phyloP scores from a whole-genome alignment of 2,329 filamentous ascomycete species.

The Nigrospora oryzae region DNA sequence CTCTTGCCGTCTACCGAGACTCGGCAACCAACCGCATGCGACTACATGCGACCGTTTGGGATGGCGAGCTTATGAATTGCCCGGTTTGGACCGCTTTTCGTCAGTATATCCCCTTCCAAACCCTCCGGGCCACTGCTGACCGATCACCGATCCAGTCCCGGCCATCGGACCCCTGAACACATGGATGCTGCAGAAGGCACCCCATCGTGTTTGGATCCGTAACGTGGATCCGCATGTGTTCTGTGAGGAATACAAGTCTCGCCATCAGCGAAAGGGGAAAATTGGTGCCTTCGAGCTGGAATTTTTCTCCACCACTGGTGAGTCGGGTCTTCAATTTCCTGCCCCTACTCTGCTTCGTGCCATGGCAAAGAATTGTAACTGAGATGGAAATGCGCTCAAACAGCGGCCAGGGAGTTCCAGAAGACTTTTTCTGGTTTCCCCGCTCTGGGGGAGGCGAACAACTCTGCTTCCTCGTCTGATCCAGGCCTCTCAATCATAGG shows the following conservation, averaged over 20 bases:
- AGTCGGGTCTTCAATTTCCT: too few relatives aligned
- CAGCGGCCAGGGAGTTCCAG: too few relatives aligned
- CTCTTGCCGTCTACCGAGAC: constrained; percentile 46
- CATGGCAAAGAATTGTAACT: too few relatives aligned
- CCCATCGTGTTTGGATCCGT: constrained; percentile 39
- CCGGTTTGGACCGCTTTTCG: constrained; percentile 59
- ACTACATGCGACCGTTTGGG: constrained; percentile 47
- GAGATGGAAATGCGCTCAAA: too few relatives aligned
- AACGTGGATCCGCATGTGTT: constrained; percentile 53
- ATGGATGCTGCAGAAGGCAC: constrained; percentile 39
- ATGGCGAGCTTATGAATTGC: constrained; percentile 43
- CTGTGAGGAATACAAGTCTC: constrained; percentile 44
- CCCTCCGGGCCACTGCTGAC: not conserved
- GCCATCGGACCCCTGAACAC: not conserved
- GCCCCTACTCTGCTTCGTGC: too few relatives aligned
- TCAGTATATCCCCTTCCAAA: constrained; percentile 20
- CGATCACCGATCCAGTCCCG: not conserved
- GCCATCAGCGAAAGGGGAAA: constrained; percentile 39
- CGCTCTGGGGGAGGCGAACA: too few relatives aligned
- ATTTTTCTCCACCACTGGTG: constrained; percentile 19
- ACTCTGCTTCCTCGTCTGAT: too few relatives aligned
- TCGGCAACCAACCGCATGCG: constrained; percentile 36
- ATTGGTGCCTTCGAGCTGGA: constrained; percentile 41
- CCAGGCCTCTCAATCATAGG: too few relatives aligned
- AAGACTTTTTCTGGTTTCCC: too few relatives aligned